Conservation (phyloP, 2,329 filamentous ascomycete species). For the Passalora sequoiae region DNA sequence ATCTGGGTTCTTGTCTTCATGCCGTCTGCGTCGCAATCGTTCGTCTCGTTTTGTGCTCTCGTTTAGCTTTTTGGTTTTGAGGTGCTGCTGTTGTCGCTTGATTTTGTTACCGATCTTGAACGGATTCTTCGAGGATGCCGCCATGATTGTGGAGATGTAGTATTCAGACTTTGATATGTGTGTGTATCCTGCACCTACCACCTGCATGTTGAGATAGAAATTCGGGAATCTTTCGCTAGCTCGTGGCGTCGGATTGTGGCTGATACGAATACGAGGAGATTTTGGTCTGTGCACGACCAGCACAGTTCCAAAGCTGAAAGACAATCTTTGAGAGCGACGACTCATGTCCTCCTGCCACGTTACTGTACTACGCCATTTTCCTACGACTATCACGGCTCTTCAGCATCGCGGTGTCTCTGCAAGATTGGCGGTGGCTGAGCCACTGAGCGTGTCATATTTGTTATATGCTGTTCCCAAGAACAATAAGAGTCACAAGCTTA, state of each 20-base stretch:
- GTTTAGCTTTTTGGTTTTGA: conserved; percentile 71
- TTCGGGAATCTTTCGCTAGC: neutral
- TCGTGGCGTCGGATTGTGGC: neutral
- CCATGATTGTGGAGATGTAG: too few relatives aligned
- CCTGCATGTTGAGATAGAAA: too few relatives aligned
- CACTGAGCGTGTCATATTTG: neutral
- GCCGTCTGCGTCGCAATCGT: conserved; percentile 72
- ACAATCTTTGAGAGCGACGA: conserved; percentile 1
- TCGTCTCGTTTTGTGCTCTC: conserved; percentile 71
- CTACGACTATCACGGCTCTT: conserved; percentile 2
- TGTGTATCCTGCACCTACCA: too few relatives aligned
- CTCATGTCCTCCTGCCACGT: neutral
- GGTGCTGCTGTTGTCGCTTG: conserved; percentile 68
- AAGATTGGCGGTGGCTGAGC: neutral
- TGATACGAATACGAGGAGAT: too few relatives aligned
- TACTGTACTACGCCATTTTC: neutral
- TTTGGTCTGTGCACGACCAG: neutral
- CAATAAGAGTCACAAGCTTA: conserved; percentile 15
- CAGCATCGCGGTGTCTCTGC: conserved; percentile 1
- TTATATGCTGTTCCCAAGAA: conserved; percentile 12
- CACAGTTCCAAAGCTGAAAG: too few relatives aligned
- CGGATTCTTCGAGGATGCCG: conserved; percentile 27
- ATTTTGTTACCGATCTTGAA: conserved; percentile 53
- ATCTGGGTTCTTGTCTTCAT: conserved; percentile 77
- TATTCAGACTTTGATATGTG: too few relatives aligned